Evolutionary conservation across 306 rosid genomes (phyloP), one percentile per base, ranked within the genome.

Genomic region (Amphicarpaea edgeworthii): DNA sequence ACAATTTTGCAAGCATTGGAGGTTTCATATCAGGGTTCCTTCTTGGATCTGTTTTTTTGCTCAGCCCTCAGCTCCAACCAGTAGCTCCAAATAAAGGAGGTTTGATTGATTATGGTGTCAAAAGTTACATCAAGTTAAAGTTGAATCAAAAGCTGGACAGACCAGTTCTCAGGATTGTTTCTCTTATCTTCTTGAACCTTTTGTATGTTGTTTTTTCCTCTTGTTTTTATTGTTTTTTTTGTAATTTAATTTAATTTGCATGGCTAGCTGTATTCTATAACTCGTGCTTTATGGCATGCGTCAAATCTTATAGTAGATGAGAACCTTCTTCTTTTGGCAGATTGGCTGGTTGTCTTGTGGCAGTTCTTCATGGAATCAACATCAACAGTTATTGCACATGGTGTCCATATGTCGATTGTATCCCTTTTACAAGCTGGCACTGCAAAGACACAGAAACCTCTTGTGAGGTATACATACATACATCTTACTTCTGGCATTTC

Each of bases 21-120:
- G 98, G 97, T 60, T 87, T 92, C 70, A 40, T 86, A 69, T 84
- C 97, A n/a, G 98, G 98, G 26, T 79, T 88, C 81, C 97, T 95
- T 60, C 93, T 95, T 8, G 97, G 97, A 78, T 87, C 90, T 40
- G 85, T 77, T 68, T 83, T 92, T 77, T 62, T 90, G 64, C 79
- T 86, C 76, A 71, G 81, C 63, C 90, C 90, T 49, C 81, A 83
- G 83, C 75, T 77, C 69, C 78, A 28, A 59, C 17, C 79, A 75
- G 77, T 72, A 60, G 79, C 84, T 66, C 88, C 86, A 81, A 87
- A 71, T 49, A 88, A 88, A 82, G 96, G 78, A 82, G 82, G 66
- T 76, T 68, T 73, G 64, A 49, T 87, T 55, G 87, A 86, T 24
- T 82, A 79, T 64, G 82, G 84, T 59, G 32, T 78, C 81, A 82